Evolutionary conservation across 1,284 basidiomycete species (phyloP).

Genomic region (Stereum hirsutum): DNA sequence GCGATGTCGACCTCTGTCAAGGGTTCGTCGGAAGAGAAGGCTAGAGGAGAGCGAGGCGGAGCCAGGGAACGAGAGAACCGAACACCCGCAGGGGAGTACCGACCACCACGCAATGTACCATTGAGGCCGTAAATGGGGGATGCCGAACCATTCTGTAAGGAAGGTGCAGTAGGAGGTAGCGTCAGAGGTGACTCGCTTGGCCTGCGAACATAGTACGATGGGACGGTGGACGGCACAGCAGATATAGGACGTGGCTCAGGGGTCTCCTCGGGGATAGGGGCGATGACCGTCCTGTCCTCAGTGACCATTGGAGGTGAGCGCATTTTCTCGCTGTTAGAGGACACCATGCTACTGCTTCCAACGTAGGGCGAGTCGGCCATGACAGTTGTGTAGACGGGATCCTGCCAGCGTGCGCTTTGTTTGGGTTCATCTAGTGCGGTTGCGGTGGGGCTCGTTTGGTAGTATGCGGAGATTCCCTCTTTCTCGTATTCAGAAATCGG

Average conservation of each 20-base stretch:
- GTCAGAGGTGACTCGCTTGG: constrained; percentile 3
- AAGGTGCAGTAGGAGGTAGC: constrained; percentile 2
- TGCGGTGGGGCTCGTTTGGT: constrained; percentile 4
- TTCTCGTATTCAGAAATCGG: constrained; percentile 9
- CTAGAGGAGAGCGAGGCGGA: not conserved
- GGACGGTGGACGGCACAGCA: not conserved
- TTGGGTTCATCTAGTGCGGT: constrained; percentile 12
- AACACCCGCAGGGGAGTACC: constrained; percentile 3
- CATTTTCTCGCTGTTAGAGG: not conserved
- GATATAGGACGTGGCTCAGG: not conserved
- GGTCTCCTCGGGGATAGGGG: not conserved
- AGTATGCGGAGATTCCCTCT: constrained; percentile 3
- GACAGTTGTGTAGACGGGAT: constrained; percentile 17
- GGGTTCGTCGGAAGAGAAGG: not conserved
- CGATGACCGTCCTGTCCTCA: not conserved
- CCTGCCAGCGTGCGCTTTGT: constrained; percentile 17
- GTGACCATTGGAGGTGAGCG: not conserved
- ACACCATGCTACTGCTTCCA: too few relatives aligned
- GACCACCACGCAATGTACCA: constrained; percentile 21
- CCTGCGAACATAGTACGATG: constrained; percentile 3
- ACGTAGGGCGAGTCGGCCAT: constrained; percentile 6
- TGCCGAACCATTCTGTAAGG: constrained; percentile 12
- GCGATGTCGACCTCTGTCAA: constrained; percentile 6
- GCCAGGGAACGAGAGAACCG: constrained; percentile 1
- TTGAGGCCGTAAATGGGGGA: constrained; percentile 43